Evolutionary conservation across 139 green algal genomes (phyloP), one percentile per base, ranked within the genome.

Genomic region (Pleodorina starrii): DNA sequence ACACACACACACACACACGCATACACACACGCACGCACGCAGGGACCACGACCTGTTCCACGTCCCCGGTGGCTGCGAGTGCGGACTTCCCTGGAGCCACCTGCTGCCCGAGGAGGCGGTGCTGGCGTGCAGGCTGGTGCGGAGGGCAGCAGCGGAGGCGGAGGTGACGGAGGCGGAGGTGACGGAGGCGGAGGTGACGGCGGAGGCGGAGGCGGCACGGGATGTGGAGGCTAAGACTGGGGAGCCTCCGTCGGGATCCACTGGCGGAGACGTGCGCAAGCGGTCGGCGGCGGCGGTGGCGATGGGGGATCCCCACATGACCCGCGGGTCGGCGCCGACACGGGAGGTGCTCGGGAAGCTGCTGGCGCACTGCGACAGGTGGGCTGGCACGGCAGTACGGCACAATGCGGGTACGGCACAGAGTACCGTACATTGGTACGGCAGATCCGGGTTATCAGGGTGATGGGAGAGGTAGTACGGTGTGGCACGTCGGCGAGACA

Each of bases 41-140:
- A 76, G 89, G 21, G 43, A 59, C 0, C 54, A 21, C 1, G 89
- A 93, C 40, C 3, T 42, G 1, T 92, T 80, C 38, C 92, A 95
- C 88, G 43, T 32, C 19, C 60, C 57, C 0, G 74, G 84, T 21
- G 90, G 92, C 25, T 40, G 77, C 7, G 91, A 96, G 86, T 96
- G 93, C 81, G 83, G 93, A n/a, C 48, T 94, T 9, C 75, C 91
- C 21, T 96, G 93, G 93, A 27, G 76, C 0, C 50, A 80, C 35
- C 48, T 96, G 68, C 84, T 96, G 60, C 93, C 93, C 6, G 54
- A 85, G 17, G 87, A 94, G 40, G 90, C 89, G 14, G 48, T 95
- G 25, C 88, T 93, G 19, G 92, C 92, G 38, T 66, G 82, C 23
- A 73, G 90, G 6, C 36, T 93, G 72, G 79, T 38, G 27, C 14